A percentile compares a stretch with the other conserved stretches of the same genome.
Conservation (phyloP, 495 filamentous ascomycete genomes). For the Neurospora sp. region DNA sequence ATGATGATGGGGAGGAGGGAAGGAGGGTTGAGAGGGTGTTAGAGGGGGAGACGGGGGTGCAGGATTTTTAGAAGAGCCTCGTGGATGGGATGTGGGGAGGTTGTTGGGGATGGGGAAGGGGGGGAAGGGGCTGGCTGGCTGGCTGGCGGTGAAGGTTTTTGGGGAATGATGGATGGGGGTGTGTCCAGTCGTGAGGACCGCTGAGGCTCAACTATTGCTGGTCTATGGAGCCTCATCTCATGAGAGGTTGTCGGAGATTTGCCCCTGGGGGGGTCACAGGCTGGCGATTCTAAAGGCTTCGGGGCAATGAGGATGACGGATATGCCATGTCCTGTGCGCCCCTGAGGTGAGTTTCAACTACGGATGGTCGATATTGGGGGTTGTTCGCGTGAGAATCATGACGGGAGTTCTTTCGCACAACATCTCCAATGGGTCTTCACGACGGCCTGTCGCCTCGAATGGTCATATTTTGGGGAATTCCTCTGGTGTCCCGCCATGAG, state of each 20-base stretch:
- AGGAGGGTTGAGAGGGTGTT: slow-evolving; percentile 25
- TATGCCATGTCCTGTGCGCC: too few relatives aligned
- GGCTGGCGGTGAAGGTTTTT: background rate
- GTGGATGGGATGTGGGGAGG: background rate
- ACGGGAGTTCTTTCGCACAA: background rate
- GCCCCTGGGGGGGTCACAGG: background rate
- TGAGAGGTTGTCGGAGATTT: background rate
- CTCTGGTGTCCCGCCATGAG: background rate
- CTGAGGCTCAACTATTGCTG: background rate
- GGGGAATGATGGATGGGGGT: background rate
- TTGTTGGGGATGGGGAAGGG: background rate
- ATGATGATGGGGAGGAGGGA: slow-evolving; percentile 27
- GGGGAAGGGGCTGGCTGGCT: background rate
- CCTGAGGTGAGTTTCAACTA: background rate
- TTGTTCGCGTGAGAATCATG: too few relatives aligned
- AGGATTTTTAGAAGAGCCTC: slow-evolving; percentile 54
- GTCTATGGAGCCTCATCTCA: too few relatives aligned
- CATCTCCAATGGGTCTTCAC: background rate
- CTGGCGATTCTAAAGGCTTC: background rate
- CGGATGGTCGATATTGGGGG: too few relatives aligned
- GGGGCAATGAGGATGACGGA: too few relatives aligned
- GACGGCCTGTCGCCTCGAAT: too few relatives aligned
- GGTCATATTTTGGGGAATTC: too few relatives aligned
- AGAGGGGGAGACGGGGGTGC: slow-evolving; percentile 66
- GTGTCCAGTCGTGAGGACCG: background rate